Conservation (phyloP, 306 rosid species). For the Cyamopsis tetragonoloba region DNA sequence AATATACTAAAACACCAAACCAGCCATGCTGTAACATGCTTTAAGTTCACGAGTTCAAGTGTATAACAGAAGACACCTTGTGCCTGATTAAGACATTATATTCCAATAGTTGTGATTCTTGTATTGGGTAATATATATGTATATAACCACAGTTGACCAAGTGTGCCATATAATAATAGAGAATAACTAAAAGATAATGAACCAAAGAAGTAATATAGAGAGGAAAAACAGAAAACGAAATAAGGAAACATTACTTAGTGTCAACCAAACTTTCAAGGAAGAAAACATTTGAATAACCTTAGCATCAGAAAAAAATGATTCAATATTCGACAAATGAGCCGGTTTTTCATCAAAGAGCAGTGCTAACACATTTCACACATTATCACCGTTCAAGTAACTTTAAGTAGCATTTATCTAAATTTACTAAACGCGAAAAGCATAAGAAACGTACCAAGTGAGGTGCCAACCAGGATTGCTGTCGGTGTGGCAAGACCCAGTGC, state of each 20-base stretch:
- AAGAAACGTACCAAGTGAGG: constrained; percentile 69
- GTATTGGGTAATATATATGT: background rate
- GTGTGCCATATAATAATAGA: background rate
- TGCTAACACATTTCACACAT: background rate
- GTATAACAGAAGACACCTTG: constrained; percentile 17
- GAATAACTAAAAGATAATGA: background rate
- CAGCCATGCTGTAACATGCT: background rate
- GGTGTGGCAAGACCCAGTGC: constrained; percentile 99
- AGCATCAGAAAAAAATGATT: constrained; percentile 12
- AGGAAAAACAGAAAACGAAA: background rate
- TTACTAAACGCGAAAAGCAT: constrained; percentile 19
- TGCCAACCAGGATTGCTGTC: constrained; percentile 96
- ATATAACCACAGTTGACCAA: background rate
- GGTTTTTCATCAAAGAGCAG: constrained; percentile 1
- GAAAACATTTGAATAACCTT: background rate
- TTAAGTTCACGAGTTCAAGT: constrained; percentile 6
- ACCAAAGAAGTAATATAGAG: background rate
- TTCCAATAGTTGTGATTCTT: background rate
- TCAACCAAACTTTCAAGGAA: background rate
- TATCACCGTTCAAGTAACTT: constrained; percentile 13
- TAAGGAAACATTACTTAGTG: background rate
- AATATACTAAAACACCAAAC: background rate
- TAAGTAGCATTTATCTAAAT: background rate
- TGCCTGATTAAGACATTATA: constrained; percentile 9
- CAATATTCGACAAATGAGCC: constrained; percentile 8